Evolutionary conservation across 768 basidiomycete genomes (phyloP).

Genomic region (Mycena pura): DNA sequence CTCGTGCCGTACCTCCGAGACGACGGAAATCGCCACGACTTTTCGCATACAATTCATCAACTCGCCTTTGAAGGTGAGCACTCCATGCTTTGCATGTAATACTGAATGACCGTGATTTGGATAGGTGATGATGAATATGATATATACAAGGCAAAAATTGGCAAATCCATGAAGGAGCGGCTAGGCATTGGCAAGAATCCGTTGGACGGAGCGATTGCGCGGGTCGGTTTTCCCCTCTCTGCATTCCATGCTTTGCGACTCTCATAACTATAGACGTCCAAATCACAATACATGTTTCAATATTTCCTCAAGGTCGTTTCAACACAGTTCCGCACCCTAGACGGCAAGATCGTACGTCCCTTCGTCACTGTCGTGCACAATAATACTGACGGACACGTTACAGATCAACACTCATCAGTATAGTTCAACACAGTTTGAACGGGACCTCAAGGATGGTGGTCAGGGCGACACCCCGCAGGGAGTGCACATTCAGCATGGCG

Average conservation of each 20-base stretch:
- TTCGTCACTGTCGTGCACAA: neutral
- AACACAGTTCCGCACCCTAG: conserved; percentile 88
- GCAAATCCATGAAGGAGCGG: conserved; percentile 68
- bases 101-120: neutral
- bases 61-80: conserved; percentile 72
- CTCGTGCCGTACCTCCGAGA: conserved; percentile 95
- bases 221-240: conserved; percentile 45
- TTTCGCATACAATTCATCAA: conserved; percentile 85
- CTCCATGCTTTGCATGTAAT: neutral
- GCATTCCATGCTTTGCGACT: neutral
- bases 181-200: conserved; percentile 81
- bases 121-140: conserved; percentile 83
- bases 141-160: conserved; percentile 64
- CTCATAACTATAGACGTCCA: conserved; percentile 59
- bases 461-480: conserved; percentile 65
- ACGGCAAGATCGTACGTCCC: conserved; percentile 67
- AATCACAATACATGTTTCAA: conserved; percentile 94
- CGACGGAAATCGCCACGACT: conserved; percentile 89
- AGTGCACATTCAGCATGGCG: conserved; percentile 77
- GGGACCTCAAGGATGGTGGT: conserved; percentile 75
- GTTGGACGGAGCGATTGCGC: conserved; percentile 68
- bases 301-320: conserved; percentile 99
- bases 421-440: conserved; percentile 95
- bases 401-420: conserved; percentile 93
- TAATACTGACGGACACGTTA: neutral